Base-by-base conservation (phyloP, 768 basidiomycete genomes). In the Xerocomellus intermedius region DNA sequence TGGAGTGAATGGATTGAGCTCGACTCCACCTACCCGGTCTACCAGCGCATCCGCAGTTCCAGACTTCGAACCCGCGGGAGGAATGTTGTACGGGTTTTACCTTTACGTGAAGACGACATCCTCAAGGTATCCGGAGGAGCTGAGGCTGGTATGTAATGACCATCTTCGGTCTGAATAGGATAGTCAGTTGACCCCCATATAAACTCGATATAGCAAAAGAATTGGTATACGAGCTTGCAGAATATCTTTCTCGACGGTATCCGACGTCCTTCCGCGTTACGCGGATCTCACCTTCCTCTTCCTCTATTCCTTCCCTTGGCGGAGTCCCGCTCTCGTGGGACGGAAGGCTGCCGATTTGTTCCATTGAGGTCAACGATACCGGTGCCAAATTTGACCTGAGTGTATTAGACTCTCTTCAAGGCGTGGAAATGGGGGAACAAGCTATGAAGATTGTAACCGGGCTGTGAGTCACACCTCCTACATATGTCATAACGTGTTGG, bases 1-100 rank as follows among this genome's bases (percentile, higher is more conserved):
- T 90, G 84, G 83, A 76, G 78, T 38, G 81, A 85, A 50, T 89
- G 87, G 88, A 82, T 90, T 43, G 85, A 89, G 73, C 75, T 88
- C 32, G 88, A 88, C 66, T 75, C 78, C 51, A 72, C 81, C 51
- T 86, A 82, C 62, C 64, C 73, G 17, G 61, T 65, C 19, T 85
- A 83, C 63, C 79, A 87, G 63, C 71, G 70, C 8, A 79, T 90
- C 39, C 79, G 82, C 47, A 69, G 73, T n/a, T 75, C 79, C 53
- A 81, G 87, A 41, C 75, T 87, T 56, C 42, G 50, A 9, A 82
- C 78, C 13, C 78, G 82, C 48, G 82, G 82, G 14, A 67, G 73
- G 21, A 72, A 75, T 3, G 77, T 75, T 16, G 71, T 86, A 26
- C 73, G 67, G 13, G 80, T 85, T 1, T 71, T 84, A 4, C 73